Conservation (phyloP, 2,329 filamentous ascomycete genomes). For the Cordyceps farinosa region DNA sequence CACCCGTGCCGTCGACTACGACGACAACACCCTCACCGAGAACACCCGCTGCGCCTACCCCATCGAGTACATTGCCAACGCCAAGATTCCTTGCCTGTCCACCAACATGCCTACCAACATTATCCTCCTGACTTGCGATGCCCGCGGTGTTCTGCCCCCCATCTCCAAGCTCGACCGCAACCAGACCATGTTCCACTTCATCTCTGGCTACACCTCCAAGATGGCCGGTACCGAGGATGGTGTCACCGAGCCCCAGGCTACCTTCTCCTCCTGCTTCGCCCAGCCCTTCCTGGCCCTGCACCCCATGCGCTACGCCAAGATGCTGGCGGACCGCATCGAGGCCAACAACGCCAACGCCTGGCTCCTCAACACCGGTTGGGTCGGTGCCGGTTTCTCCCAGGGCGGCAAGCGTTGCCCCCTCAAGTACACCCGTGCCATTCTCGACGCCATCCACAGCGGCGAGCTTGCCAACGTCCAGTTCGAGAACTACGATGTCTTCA, state of each 20-base stretch:
- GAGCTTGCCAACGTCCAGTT: slow-evolving; percentile 91
- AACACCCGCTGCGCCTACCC: slow-evolving; percentile 98
- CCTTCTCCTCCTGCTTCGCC: slow-evolving; percentile 98
- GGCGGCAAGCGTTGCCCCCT: slow-evolving; percentile 96
- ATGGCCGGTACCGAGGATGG: slow-evolving; percentile 99
- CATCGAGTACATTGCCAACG: slow-evolving; percentile 98
- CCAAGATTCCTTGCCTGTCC: slow-evolving; percentile 94
- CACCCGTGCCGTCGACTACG: slow-evolving; percentile 90
- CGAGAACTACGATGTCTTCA: slow-evolving; percentile 95
- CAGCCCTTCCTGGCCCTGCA: slow-evolving; percentile 98
- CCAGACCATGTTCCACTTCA: slow-evolving; percentile 99
- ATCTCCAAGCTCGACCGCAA: slow-evolving; percentile 94
- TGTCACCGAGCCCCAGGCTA: slow-evolving; percentile 94
- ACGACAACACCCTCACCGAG: slow-evolving; percentile 90
- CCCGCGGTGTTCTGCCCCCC: slow-evolving; percentile 91
- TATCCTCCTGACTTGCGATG: slow-evolving; percentile 96
- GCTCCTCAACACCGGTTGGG: slow-evolving; percentile 98
- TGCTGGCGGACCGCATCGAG: slow-evolving; percentile 98
- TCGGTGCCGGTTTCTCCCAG: slow-evolving; percentile 83
- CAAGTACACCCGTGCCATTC: slow-evolving; percentile 97
- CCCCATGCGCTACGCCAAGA: slow-evolving; percentile 98
- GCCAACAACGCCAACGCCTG: slow-evolving; percentile 93
- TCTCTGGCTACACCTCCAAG: slow-evolving; percentile 99
- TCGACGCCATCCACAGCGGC: slow-evolving; percentile 96
- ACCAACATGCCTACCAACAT: slow-evolving; percentile 92